Base-by-base conservation (phyloP, 495 filamentous ascomycete genomes). In the Penicillium robsamsonii region DNA sequence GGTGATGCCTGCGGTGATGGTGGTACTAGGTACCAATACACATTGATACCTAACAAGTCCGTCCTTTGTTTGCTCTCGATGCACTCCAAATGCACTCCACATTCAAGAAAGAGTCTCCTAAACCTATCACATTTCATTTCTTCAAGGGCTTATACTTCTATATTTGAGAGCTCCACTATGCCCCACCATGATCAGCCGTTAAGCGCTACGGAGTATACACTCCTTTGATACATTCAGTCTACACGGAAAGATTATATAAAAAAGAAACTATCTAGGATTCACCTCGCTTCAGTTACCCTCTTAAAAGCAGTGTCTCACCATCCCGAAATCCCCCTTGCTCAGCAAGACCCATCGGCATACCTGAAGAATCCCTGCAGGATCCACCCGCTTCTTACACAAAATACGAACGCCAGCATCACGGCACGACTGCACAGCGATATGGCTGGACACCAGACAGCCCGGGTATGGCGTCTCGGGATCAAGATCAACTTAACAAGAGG, bases 21-120 rank as follows among this genome's bases (percentile, higher is more conserved):
- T 6, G 5, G 50, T 52, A 52, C 24, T 15, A 7, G 8, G 10
- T 52, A 52, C 50, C 7, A 41, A 4, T 5, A 22, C n/a, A 43
- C 22, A 2, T 33, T 40, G 33, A n/a, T n/a, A n/a, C 33, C 33
- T 37, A 18, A 29, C 35, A 50, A 24, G 3, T 38, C 18, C 2
- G 25, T 27, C 15, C 50, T 52, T 52, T 43, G 50, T 43, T 27
- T 20, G 17, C 24, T 50, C 33, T 27, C 20, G 22, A 50, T 15
- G 35, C 6, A n/a, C 18, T 50, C 22, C 48, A 35, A 43, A 47
- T 29, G 13, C 2, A 47, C n/a, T 31, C n/a, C 9, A 47, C 20
- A 20, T 7, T 18, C 31, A 12, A 47, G 4, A 17, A 33, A 31
- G 13, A 4, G 12, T 7, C 20, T 24, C 18, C 2, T 17, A 9